Evolutionary conservation across 306 rosid species (phyloP).

Genomic region (Adenanthera pavonina): DNA sequence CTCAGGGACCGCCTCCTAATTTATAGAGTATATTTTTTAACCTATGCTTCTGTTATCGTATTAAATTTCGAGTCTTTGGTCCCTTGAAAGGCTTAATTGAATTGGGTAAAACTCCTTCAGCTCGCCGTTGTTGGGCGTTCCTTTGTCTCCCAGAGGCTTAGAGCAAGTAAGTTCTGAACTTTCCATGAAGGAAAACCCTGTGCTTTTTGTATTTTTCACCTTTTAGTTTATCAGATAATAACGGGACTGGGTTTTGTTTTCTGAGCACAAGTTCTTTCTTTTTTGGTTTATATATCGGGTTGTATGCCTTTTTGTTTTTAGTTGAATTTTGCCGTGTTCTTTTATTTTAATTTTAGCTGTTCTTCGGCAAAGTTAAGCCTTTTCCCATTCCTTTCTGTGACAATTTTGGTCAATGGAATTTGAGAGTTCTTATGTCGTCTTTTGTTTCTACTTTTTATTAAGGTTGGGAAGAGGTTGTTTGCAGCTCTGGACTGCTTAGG

Average conservation of each 20-base stretch:
- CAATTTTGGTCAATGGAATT: constrained; percentile 26
- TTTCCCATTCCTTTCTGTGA: constrained; percentile 19
- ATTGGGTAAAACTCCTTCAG: constrained; percentile 34
- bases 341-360: constrained; percentile 10
- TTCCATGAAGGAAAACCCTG: constrained; percentile 2
- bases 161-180: constrained; percentile 48
- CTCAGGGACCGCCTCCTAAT: constrained; percentile 6
- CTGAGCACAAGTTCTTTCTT: constrained; percentile 26
- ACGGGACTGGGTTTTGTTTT: constrained; percentile 33
- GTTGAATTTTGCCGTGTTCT: constrained; percentile 2
- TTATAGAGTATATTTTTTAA: not conserved
- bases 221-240: constrained; percentile 17
- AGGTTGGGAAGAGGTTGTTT: not conserved
- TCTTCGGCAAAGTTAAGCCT: constrained; percentile 17
- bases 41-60: not conserved
- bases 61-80: constrained; percentile 31
- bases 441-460: not conserved
- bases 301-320: not conserved
- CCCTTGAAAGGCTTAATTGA: constrained; percentile 1
- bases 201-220: constrained; percentile 17
- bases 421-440: constrained; percentile 17
- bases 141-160: not conserved
- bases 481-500: not conserved
- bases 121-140: constrained; percentile 37
- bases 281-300: not conserved